phyloP scores from a whole-genome alignment of 2,329 filamentous ascomycete genomes.

The Microdochium nivale region DNA sequence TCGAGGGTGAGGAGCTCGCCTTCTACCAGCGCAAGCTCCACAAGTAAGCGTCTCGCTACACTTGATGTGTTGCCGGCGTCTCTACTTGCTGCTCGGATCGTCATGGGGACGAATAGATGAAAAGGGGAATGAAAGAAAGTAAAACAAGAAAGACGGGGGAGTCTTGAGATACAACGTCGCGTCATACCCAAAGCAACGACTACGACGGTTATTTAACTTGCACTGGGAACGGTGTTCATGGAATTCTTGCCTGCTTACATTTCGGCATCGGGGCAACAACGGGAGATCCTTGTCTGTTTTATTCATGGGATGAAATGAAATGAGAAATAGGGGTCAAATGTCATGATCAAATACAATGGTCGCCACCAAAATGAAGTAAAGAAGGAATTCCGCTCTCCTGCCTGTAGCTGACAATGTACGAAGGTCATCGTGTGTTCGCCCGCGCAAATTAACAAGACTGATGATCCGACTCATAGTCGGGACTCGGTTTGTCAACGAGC shows the following conservation, averaged over 20 bases:
- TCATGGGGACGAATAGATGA: background rate
- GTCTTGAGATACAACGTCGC: background rate
- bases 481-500: too few species aligned
- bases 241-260: conserved; percentile 16
- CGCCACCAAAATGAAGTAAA: background rate
- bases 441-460: too few species aligned
- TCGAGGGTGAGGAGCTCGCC: conserved; percentile 98
- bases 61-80: background rate
- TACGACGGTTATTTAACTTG: conserved; percentile 5
- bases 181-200: background rate
- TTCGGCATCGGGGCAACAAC: background rate
- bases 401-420: background rate
- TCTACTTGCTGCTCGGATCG: background rate
- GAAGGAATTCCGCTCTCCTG: background rate
- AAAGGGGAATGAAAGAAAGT: background rate
- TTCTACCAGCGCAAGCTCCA: conserved; percentile 99
- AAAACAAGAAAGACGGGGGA: background rate
- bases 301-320: background rate
- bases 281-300: background rate
- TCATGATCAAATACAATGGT: background rate
- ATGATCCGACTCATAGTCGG: too few species aligned
- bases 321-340: background rate
- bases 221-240: conserved; percentile 26
- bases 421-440: too few species aligned
- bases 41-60: conserved; percentile 60